Conservation (phyloP, 1,139 yeast genomes). For the Pichiaceae sp. region DNA sequence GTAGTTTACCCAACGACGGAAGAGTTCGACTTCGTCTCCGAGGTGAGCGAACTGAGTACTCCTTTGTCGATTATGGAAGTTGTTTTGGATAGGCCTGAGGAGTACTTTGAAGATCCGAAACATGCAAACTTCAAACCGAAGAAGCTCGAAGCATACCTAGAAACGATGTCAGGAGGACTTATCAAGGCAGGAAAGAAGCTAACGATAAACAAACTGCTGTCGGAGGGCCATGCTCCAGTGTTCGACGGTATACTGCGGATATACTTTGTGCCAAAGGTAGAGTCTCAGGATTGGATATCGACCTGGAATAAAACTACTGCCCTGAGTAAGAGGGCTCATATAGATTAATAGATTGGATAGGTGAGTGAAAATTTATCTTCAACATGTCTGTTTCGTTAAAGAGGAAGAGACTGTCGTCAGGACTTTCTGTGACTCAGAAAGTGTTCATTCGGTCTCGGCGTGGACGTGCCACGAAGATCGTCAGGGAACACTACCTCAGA, state of each 20-base stretch:
- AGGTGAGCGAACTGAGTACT: slow-evolving; percentile 62
- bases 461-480: slow-evolving; percentile 86
- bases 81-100: slow-evolving; percentile 56
- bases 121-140: slow-evolving; percentile 52
- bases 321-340: slow-evolving; percentile 35
- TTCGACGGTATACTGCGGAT: slow-evolving; percentile 69
- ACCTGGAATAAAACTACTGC: slow-evolving; percentile 64
- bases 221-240: slow-evolving; percentile 66
- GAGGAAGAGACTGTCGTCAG: slow-evolving; percentile 41
- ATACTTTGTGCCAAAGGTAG: slow-evolving; percentile 71
- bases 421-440: slow-evolving; percentile 74
- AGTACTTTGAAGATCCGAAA: slow-evolving; percentile 62
- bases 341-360: too few relatives aligned
- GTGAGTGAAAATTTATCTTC: too few relatives aligned
- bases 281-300: slow-evolving; percentile 56
- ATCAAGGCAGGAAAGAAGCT: slow-evolving; percentile 79
- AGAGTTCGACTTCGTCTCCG: slow-evolving; percentile 76
- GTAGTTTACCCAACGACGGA: slow-evolving; percentile 76
- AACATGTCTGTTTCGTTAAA: slow-evolving; percentile 9
- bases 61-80: slow-evolving; percentile 49
- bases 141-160: slow-evolving; percentile 68
- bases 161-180: slow-evolving; percentile 76
- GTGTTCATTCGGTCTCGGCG: slow-evolving; percentile 86
- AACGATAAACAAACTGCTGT: slow-evolving; percentile 54
- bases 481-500: slow-evolving; percentile 88